Evolutionary conservation across 495 filamentous ascomycete species (phyloP).

Genomic region (Penicillium angulare): DNA sequence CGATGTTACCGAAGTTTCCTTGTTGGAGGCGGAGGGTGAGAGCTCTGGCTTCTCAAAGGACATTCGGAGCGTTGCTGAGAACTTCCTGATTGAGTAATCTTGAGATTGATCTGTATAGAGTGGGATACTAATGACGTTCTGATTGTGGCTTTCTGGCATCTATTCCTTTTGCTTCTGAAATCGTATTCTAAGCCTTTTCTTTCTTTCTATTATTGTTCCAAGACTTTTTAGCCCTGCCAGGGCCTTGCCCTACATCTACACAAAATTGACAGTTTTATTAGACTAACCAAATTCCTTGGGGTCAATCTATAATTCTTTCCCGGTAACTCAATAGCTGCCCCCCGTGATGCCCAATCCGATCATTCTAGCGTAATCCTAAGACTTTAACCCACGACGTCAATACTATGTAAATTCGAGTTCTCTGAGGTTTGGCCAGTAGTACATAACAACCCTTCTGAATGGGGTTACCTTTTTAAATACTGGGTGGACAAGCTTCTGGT

Average conservation of each 20-base stretch:
- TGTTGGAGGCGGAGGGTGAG: constrained; percentile 75
- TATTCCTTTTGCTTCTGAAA: constrained; percentile 18
- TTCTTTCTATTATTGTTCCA: constrained; percentile 9
- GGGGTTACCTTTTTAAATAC: not conserved
- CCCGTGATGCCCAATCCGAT: constrained; percentile 11
- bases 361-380: constrained; percentile 22
- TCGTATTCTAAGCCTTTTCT: constrained; percentile 25
- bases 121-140: constrained; percentile 44
- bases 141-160: constrained; percentile 24
- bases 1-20: constrained; percentile 71
- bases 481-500: constrained; percentile 18
- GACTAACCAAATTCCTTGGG: not conserved
- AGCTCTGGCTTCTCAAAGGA: constrained; percentile 87
- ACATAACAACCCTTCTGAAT: not conserved
- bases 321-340: not conserved
- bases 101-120: constrained; percentile 36
- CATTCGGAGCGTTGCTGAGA: constrained; percentile 78
- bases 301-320: not conserved
- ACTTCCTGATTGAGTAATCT: constrained; percentile 73
- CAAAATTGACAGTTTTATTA: constrained; percentile 19
- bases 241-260: constrained; percentile 12
- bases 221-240: constrained; percentile 1
- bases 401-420: constrained; percentile 10
- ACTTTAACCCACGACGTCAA: constrained; percentile 19
- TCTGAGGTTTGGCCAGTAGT: not conserved